Percentiles rank a stretch among this genome's conserved stretches.
Evolutionary conservation across 495 filamentous ascomycete species (phyloP).

Genomic region (Cudoniella acicularis): DNA sequence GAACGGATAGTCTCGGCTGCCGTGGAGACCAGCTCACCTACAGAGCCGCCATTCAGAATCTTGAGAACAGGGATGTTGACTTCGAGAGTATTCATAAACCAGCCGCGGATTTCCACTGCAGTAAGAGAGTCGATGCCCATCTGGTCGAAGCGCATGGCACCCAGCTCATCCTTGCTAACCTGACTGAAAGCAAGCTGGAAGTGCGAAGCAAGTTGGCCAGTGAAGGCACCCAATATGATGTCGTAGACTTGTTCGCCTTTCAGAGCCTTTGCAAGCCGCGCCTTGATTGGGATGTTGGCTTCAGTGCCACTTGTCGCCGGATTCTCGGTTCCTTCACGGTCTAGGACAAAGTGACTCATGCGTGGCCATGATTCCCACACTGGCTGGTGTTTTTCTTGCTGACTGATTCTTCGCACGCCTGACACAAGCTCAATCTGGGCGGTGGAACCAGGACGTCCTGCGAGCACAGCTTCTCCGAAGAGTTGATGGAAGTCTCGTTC

Average conservation of each 20-base stretch:
- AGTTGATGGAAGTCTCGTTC: slow-evolving; percentile 58
- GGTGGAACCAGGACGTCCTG: slow-evolving; percentile 27
- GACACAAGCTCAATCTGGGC: neutral
- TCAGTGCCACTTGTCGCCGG: neutral
- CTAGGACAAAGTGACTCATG: neutral
- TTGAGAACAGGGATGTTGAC: slow-evolving; percentile 42
- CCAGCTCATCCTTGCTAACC: neutral
- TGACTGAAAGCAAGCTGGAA: neutral
- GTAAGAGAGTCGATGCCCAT: slow-evolving; percentile 34
- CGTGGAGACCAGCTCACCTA: slow-evolving; percentile 25
- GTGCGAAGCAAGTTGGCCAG: neutral
- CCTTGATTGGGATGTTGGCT: neutral
- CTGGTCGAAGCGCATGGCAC: slow-evolving; percentile 15
- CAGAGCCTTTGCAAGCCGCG: neutral
- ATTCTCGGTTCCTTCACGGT: neutral
- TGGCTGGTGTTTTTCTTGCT: neutral
- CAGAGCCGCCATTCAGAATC: slow-evolving; percentile 38
- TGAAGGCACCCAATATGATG: neutral
- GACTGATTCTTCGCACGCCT: neutral
- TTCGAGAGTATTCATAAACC: slow-evolving; percentile 34
- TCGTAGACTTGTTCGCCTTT: neutral
- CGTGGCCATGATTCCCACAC: neutral
- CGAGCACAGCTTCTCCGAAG: slow-evolving; percentile 52
- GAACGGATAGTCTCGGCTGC: slow-evolving; percentile 5
- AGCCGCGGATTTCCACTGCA: slow-evolving; percentile 30